Percentiles rank a stretch among this genome's conserved stretches.
These are phyloP conservation scores for Pholiota molesta DNA, from an alignment of 768 basidiomycete species.

Conservation along the genomic window DNA sequence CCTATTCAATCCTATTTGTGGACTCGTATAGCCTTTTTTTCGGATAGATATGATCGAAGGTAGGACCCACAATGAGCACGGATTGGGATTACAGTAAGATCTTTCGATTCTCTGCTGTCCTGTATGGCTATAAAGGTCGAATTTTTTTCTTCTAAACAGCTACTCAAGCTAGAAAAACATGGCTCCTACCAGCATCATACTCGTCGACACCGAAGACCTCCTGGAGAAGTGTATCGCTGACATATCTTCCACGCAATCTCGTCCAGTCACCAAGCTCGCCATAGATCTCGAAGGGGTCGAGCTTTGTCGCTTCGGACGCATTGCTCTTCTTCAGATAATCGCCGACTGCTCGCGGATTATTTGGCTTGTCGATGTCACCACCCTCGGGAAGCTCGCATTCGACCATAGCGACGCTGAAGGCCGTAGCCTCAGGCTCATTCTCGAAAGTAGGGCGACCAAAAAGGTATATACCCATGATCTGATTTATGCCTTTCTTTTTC, in stretches of 20 bases:
- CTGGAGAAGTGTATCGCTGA: constrained; percentile 20
- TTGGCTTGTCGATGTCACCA: constrained; percentile 39
- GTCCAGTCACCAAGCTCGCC: constrained; percentile 22
- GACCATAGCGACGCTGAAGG: constrained; percentile 25
- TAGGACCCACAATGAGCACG: too few species aligned
- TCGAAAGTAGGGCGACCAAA: constrained; percentile 8
- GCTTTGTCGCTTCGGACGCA: constrained; percentile 31
- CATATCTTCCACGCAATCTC: constrained; percentile 2
- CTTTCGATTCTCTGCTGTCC: background rate
- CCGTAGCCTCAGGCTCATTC: constrained; percentile 10
- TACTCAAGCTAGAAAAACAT: background rate
- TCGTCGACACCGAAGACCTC: constrained; percentile 18
- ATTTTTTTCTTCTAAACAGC: background rate
- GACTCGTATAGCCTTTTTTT: too few species aligned
- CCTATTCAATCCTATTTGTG: too few species aligned
- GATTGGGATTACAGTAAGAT: too few species aligned
- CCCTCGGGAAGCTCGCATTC: constrained; percentile 31
- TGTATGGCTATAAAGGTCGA: background rate
- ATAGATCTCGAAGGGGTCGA: constrained; percentile 40
- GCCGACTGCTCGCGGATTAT: constrained; percentile 27
- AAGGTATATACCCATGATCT: constrained; percentile 11
- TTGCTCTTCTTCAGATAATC: constrained; percentile 34
- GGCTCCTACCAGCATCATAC: constrained; percentile 2
- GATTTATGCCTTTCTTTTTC: background rate
- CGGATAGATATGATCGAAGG: too few species aligned